Conservation (phyloP, 2,329 filamentous ascomycete species). For the Aspergillus sp. region DNA sequence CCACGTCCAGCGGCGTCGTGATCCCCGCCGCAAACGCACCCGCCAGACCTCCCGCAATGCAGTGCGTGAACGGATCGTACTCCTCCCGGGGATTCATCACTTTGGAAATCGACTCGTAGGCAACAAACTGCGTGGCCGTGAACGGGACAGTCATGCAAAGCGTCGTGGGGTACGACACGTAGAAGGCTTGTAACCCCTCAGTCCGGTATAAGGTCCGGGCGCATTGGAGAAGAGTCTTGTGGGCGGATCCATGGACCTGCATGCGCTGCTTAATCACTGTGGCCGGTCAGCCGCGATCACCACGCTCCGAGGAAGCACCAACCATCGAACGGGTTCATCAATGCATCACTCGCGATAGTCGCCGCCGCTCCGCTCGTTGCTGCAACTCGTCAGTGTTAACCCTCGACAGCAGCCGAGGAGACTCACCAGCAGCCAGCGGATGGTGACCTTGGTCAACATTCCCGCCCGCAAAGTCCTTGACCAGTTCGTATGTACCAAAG, state of each 20-base stretch:
- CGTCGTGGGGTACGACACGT: constrained; percentile 96
- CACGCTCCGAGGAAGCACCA: constrained; percentile 24
- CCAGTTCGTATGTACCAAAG: constrained; percentile 94
- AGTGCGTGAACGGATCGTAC: constrained; percentile 92
- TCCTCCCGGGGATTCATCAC: constrained; percentile 68
- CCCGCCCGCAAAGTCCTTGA: constrained; percentile 92
- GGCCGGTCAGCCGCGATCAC: constrained; percentile 1
- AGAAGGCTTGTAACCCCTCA: constrained; percentile 87
- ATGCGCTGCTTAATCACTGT: constrained; percentile 98
- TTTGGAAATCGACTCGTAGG: constrained; percentile 94
- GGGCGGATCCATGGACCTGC: constrained; percentile 94
- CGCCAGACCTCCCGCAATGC: constrained; percentile 80
- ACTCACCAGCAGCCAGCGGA: constrained; percentile 68
- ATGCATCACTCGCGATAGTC: constrained; percentile 91
- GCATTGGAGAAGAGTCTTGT: constrained; percentile 78
- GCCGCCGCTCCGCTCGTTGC: constrained; percentile 88
- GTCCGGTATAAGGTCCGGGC: constrained; percentile 76
- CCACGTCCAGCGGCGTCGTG: constrained; percentile 93
- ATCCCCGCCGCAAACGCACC: constrained; percentile 88
- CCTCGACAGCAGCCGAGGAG: no score
- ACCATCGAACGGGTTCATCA: constrained; percentile 99
- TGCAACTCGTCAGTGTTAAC: constrained; percentile 40
- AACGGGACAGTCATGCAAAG: constrained; percentile 98
- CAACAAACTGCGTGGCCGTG: constrained; percentile 91
- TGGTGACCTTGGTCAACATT: constrained; percentile 80